These are phyloP conservation scores for Saturnispora bothae DNA, from an alignment of 805 yeast genomes.

Conservation along the genomic window DNA sequence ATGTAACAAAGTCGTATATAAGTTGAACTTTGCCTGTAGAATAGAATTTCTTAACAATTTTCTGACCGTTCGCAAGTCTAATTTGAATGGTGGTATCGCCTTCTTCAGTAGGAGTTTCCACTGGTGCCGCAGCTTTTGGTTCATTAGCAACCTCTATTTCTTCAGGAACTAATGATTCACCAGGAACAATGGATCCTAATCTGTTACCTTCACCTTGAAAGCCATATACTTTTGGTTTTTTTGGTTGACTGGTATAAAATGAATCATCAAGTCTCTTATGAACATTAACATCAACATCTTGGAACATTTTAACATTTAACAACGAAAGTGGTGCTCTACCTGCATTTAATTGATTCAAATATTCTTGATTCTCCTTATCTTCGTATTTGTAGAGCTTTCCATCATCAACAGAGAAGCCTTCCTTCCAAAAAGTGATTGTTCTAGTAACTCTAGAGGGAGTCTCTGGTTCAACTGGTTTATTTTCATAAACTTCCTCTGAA, in stretches of 20 bases:
- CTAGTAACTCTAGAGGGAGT: conserved; percentile 48
- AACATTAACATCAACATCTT: conserved; percentile 89
- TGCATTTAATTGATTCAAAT: conserved; percentile 67
- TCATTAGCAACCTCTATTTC: too few relatives aligned
- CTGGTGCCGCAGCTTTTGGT: neutral
- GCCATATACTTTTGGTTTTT: conserved; percentile 41
- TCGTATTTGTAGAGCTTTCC: conserved; percentile 81
- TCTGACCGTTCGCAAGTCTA: conserved; percentile 72
- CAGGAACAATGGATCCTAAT: conserved; percentile 83
- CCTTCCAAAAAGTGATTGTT: conserved; percentile 89
- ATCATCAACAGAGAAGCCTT: conserved; percentile 92
- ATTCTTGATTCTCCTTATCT: conserved; percentile 78
- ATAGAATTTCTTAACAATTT: conserved; percentile 53
- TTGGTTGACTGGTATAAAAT: conserved; percentile 43
- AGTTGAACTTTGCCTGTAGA: conserved; percentile 53
- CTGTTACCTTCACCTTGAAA: conserved; percentile 74
- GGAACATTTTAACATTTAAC: conserved; percentile 76
- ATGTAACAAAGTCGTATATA: conserved; percentile 57
- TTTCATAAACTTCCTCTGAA: conserved; percentile 8
- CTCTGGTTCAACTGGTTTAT: conserved; percentile 7
- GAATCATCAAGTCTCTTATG: conserved; percentile 72
- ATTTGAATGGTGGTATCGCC: conserved; percentile 72
- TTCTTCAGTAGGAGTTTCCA: conserved; percentile 15
- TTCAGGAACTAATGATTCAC: conserved; percentile 33
- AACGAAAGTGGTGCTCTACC: conserved; percentile 88